phyloP scores from a whole-genome alignment of 495 filamentous ascomycete genomes.

The Entonaema liquescens region DNA sequence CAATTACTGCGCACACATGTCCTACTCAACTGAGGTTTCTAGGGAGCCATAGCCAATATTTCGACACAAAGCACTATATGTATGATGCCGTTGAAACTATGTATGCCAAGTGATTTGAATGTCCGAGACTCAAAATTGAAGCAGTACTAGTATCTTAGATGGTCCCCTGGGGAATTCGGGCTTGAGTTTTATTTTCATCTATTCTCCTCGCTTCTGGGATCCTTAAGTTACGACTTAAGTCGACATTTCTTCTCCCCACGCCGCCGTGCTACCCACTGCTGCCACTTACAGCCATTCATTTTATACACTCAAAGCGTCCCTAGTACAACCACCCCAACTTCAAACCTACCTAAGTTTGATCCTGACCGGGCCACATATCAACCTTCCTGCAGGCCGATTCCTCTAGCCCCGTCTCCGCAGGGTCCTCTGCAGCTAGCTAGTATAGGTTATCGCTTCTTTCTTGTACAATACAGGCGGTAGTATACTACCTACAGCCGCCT shows the following conservation, averaged over 20 bases:
- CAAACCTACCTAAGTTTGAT: conserved; percentile 36
- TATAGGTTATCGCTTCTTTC: conserved; percentile 16
- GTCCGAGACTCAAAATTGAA: conserved; percentile 25
- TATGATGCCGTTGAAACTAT: conserved; percentile 20
- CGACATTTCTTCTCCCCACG: conserved; percentile 2
- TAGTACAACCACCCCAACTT: conserved; percentile 26
- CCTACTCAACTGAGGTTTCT: conserved; percentile 20
- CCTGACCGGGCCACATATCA: conserved; percentile 36
- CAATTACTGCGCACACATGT: conserved; percentile 41
- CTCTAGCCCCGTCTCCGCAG: conserved; percentile 34
- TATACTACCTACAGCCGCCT: conserved; percentile 24
- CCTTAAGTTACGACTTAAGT: conserved; percentile 21
- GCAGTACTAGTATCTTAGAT: conserved; percentile 34
- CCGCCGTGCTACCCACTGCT: conserved; percentile 22
- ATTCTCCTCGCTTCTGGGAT: not conserved
- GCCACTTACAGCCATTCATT: conserved; percentile 12
- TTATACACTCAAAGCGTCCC: conserved; percentile 17
- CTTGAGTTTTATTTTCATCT: conserved; percentile 13
- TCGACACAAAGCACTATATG: conserved; percentile 26
- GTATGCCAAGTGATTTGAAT: conserved; percentile 39
- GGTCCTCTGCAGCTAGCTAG: conserved; percentile 37
- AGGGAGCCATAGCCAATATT: conserved; percentile 26
- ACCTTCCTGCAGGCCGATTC: conserved; percentile 38
- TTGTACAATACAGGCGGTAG: conserved; percentile 18
- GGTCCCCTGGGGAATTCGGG: conserved; percentile 4